A percentile compares a stretch with the other conserved stretches of the same genome.
Evolutionary conservation across 768 basidiomycete species (phyloP).

Genomic region (Lactarius tabidus): DNA sequence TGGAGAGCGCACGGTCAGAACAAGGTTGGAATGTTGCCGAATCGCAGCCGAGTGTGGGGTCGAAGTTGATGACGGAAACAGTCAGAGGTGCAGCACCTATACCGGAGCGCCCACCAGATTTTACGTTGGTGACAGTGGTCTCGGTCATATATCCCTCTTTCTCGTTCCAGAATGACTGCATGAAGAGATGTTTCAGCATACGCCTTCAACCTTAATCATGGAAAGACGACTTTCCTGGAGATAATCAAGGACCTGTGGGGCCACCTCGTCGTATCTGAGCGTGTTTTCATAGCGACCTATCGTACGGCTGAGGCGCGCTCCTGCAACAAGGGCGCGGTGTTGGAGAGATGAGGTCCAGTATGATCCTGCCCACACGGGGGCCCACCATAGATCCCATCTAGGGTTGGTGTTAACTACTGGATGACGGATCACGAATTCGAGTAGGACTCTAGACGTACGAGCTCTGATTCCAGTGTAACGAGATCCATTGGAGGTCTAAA

Average conservation of each 20-base stretch:
- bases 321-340: background rate
- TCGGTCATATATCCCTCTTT: background rate
- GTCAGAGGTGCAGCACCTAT: background rate
- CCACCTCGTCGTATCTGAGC: background rate
- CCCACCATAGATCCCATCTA: background rate
- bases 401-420: background rate
- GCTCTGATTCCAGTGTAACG: background rate
- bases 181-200: background rate
- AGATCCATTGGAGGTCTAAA: background rate
- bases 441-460: background rate
- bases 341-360: background rate
- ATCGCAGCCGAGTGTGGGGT: background rate
- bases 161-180: background rate
- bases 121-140: background rate
- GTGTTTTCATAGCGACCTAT: background rate
- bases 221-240: background rate
- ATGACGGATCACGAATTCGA: background rate
- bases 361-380: background rate
- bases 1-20: background rate
- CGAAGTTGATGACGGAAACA: background rate
- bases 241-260: background rate
- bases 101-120: background rate
- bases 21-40: too few relatives aligned
- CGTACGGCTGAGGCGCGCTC: background rate
- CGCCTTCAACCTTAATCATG: background rate